phyloP scores from a whole-genome alignment of 2,329 filamentous ascomycete genomes.

The Cryphonectria naterciae region DNA sequence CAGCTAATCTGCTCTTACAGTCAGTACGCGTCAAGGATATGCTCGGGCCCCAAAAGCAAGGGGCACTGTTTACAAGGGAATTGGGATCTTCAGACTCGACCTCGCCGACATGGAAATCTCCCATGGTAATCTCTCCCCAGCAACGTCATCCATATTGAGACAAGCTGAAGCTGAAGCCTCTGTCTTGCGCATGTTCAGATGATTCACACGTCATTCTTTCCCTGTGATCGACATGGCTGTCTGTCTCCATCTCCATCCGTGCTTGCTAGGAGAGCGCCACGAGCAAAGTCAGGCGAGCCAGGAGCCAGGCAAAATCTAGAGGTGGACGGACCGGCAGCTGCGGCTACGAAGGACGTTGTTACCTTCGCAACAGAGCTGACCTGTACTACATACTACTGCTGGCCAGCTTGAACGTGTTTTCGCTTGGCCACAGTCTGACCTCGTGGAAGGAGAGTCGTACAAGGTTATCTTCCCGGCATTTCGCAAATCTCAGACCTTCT shows the following conservation, averaged over 20 bases:
- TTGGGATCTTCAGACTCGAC: conserved; percentile 26
- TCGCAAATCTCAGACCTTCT: conserved; percentile 17
- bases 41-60: not conserved
- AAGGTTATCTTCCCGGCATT: conserved; percentile 19
- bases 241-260: not conserved
- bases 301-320: not conserved
- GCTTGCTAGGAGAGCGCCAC: not conserved
- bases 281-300: not conserved
- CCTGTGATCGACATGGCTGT: conserved; percentile 2
- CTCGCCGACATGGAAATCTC: conserved; percentile 20
- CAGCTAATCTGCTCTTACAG: not conserved
- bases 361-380: conserved; percentile 8
- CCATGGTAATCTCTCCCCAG: conserved; percentile 22
- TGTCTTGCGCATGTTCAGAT: conserved; percentile 1
- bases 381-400: conserved; percentile 8
- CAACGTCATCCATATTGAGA: conserved; percentile 27
- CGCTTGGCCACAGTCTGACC: conserved; percentile 8
- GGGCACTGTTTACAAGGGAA: conserved; percentile 3
- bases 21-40: not conserved
- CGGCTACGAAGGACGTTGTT: conserved; percentile 3
- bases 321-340: conserved; percentile 6
- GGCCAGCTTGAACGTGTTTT: conserved; percentile 18
- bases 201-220: conserved; percentile 19
- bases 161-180: not conserved
- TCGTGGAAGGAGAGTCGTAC: conserved; percentile 15